Evolutionary conservation across 768 basidiomycete species (phyloP), one percentile per base, ranked within the genome.

Genomic region (Chalciporus pseudorubinellus): DNA sequence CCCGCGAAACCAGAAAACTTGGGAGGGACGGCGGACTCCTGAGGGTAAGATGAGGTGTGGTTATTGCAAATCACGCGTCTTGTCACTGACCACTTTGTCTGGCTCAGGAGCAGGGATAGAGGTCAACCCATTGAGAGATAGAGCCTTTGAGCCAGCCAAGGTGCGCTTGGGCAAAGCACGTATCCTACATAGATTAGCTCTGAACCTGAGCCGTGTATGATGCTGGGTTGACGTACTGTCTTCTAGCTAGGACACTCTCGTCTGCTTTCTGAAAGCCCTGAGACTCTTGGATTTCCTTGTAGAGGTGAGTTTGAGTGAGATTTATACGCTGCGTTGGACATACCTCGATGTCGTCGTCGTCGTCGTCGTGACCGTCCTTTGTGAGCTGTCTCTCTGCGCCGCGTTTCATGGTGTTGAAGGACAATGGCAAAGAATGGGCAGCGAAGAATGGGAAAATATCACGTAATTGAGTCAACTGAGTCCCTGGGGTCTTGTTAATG

Each of bases 331-430:
- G 40, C 18, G 3, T 2, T 7, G 21, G 9, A 34, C 61, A 22
- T 14, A 72, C 69, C 65, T 71, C 60, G n/a, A 68, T 61, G 11
- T 68, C 67, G 5, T 74, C 72, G 16, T 68, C 72, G 16, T 68
- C 70, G 16, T 71, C 73, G 21, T 73, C 75, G 18, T 44, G 62
- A 22, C 70, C 74, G 52, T 84, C 84, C 59, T 82, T 88, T 11
- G 77, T 74, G 29, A 92, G 62, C 59, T 92, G 85, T 53, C 70
- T 79, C 46, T 90, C 89, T 64, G 89, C 89, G 49, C 76, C 78
- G 65, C 89, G 80, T 70, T 91, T 91, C 85, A 89, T 85, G 59
- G 43, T 64, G 53, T 11, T 31, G 10, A 49, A 51, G 39, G 46
- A 44, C 39, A 46, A 49, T n/a, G 34, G 21, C 41, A 53, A 44